These are phyloP conservation scores for Chlamydomonas sp. DNA, from an alignment of 139 green algal species.

Conservation along the genomic window DNA sequence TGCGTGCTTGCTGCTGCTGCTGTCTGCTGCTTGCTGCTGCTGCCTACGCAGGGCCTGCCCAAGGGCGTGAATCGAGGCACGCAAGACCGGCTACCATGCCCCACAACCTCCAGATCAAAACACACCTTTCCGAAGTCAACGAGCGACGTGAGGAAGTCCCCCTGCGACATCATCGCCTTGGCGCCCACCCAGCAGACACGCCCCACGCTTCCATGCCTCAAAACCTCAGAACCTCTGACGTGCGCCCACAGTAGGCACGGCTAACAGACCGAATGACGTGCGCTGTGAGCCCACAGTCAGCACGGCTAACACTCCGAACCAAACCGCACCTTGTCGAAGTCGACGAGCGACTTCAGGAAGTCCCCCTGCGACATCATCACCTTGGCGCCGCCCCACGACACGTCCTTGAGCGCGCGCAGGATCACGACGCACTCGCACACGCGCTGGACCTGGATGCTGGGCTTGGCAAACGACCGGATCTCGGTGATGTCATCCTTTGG, in stretches of 20 bases:
- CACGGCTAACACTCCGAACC: too few species aligned
- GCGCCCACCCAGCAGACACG: constrained; percentile 76
- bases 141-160: constrained; percentile 66
- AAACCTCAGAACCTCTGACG: too few species aligned
- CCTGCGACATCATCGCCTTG: constrained; percentile 85
- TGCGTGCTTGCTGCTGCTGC: too few species aligned
- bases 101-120: too few species aligned
- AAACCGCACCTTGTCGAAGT: constrained; percentile 92
- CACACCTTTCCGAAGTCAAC: constrained; percentile 85
- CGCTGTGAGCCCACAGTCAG: too few species aligned
- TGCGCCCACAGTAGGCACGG: too few species aligned
- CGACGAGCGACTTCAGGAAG: constrained; percentile 70
- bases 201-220: too few species aligned
- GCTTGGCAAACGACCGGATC: constrained; percentile 82
- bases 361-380: constrained; percentile 77
- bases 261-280: too few species aligned
- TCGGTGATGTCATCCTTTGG: constrained; percentile 89
- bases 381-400: constrained; percentile 79
- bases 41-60: too few species aligned
- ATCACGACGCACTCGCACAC: constrained; percentile 87
- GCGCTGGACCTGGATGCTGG: constrained; percentile 73
- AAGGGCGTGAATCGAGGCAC: too few species aligned
- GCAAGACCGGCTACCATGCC: too few species aligned
- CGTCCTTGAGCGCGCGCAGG: constrained; percentile 72
- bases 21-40: too few species aligned